Base-by-base conservation (phyloP, 2,329 filamentous ascomycete species). In the Penicillium sp. region DNA sequence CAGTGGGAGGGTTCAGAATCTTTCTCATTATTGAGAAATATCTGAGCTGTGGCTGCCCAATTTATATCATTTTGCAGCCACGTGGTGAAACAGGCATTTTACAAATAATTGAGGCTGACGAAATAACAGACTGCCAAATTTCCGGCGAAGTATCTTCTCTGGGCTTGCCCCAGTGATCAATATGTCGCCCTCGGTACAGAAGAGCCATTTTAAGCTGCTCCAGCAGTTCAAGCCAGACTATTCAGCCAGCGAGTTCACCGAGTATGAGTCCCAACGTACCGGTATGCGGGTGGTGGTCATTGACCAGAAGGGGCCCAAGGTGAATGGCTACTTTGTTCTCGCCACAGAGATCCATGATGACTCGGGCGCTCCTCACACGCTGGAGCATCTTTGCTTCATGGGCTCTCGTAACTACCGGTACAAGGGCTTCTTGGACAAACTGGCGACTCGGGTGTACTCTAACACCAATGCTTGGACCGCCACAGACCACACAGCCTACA, bases 281-380 rank as follows among this genome's bases (percentile, higher is more conserved):
- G 95, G 95, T 54, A 95, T 99, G 91, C 89, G 93, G 67, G 90
- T 96, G 36, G 87, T 96, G 41, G 91, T 97, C 51, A 92, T 96
- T 66, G 90, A 98, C 73, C 89, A 92, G 67, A 87, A 95, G 73
- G 94, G 95, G 0, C 95, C 95, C n/a, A 98, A 97, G 76, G 85
- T 97, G 61, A 89, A 91, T 66, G 95, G 95, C 36, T 96, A 96
- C 78, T 99, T 99, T 77, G 89, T 93, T 36, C 84, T 99, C 54
- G 95, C 95, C 36, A 99, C 95, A 3, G 95, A 99, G 77, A 98
- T 99, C 68, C 89, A 96, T 69, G 95, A 99, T 78, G 92, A 99
- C 75, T 98, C 94, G 11, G 95, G 95, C 41, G 90, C 95, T 14
- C 95, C 90, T 5, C 90, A 94, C 71, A 93, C 90, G 0, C 81